Evolutionary conservation across 2,329 filamentous ascomycete genomes (phyloP).

Genomic region (Mycosphaerella sp.): DNA sequence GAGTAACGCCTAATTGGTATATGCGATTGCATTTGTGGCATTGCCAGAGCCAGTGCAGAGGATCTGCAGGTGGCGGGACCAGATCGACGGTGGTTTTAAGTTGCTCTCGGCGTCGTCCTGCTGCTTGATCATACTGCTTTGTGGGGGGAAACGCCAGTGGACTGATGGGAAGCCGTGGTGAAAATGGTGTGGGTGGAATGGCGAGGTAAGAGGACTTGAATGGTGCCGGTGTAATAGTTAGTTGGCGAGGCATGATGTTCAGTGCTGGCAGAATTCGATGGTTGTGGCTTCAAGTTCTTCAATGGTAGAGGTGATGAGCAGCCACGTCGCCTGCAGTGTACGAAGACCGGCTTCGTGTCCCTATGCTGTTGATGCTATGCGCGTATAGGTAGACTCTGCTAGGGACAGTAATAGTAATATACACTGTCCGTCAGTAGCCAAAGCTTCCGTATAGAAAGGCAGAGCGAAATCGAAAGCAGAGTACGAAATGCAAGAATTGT

Average conservation of each 20-base stretch:
- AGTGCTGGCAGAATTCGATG: neutral
- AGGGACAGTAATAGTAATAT: constrained; percentile 10
- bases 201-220: constrained; percentile 41
- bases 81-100: constrained; percentile 16
- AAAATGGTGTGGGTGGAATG: constrained; percentile 42
- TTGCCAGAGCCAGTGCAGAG: constrained; percentile 47
- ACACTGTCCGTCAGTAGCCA: constrained; percentile 16
- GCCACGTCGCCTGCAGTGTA: neutral
- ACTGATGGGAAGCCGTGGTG: constrained; percentile 24
- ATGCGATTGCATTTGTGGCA: constrained; percentile 46
- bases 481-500: neutral
- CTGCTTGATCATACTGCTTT: neutral
- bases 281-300: neutral
- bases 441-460: neutral
- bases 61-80: constrained; percentile 28
- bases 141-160: constrained; percentile 13
- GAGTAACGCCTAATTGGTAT: constrained; percentile 46
- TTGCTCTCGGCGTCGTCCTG: constrained; percentile 7
- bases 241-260: constrained; percentile 25
- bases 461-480: neutral
- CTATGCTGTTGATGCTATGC: neutral
- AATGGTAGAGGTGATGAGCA: neutral
- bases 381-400: neutral
- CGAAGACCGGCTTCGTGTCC: constrained; percentile 26
- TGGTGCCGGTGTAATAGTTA: constrained; percentile 35